Evolutionary conservation across 345 rosid genomes (phyloP).

Genomic region (Populus tremula): DNA sequence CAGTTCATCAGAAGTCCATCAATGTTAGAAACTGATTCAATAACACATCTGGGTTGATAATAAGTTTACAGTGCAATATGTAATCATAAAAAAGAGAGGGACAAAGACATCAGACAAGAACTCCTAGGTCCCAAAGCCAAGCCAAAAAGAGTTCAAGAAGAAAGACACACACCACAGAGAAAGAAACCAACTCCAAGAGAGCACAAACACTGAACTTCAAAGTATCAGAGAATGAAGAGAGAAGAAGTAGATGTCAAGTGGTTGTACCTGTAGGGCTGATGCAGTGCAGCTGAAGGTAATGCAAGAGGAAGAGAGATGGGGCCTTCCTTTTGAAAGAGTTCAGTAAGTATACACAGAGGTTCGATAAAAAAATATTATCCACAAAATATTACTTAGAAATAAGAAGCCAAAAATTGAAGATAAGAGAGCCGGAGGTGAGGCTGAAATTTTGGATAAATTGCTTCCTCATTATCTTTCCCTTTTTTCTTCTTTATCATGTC

Average conservation of each 20-base stretch:
- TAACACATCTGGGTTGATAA: background rate
- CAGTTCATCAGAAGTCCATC: background rate
- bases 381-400: background rate
- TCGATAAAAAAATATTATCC: slow-evolving; percentile 1
- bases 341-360: background rate
- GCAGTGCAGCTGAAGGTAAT: too few relatives aligned
- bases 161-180: background rate
- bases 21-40: background rate
- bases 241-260: too few relatives aligned
- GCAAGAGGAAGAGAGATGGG: background rate
- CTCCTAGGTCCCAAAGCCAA: background rate
- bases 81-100: background rate
- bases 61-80: background rate
- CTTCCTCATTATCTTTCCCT: background rate
- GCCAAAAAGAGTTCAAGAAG: background rate
- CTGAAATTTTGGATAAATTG: background rate
- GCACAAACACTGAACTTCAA: too few relatives aligned
- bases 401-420: background rate
- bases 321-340: background rate
- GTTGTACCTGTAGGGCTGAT: too few relatives aligned
- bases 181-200: too few relatives aligned
- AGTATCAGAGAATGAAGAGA: too few relatives aligned
- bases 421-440: slow-evolving; percentile 3
- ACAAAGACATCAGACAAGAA: background rate
- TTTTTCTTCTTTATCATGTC: background rate